phyloP scores from a whole-genome alignment of 345 rosid genomes.

The Lepidium sativum region DNA sequence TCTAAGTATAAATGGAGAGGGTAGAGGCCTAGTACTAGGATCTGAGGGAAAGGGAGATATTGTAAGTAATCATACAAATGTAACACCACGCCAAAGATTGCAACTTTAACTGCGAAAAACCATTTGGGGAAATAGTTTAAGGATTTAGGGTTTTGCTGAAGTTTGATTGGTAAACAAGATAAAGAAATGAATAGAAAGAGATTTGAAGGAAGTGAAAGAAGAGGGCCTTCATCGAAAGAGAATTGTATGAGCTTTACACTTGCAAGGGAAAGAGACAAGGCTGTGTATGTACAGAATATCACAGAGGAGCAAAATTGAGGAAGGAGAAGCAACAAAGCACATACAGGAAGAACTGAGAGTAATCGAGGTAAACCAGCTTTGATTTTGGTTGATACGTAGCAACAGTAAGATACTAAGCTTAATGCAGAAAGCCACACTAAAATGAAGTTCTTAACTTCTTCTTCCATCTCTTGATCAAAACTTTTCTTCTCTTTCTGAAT shows the following conservation, averaged over 20 bases:
- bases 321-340: constrained; percentile 23
- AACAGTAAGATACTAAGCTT: constrained; percentile 23
- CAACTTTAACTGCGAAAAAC: constrained; percentile 25
- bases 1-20: constrained; percentile 23
- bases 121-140: constrained; percentile 11
- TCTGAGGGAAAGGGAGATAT: constrained; percentile 16
- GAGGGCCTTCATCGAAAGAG: constrained; percentile 29
- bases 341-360: constrained; percentile 27
- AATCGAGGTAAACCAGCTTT: constrained; percentile 24
- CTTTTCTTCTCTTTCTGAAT: not conserved
- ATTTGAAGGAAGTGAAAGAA: not conserved
- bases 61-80: not conserved
- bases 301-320: constrained; percentile 24
- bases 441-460: constrained; percentile 12
- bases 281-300: not conserved
- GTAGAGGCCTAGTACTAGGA: constrained; percentile 3
- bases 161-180: constrained; percentile 34
- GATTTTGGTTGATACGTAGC: constrained; percentile 24
- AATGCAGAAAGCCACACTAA: constrained; percentile 10
- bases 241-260: constrained; percentile 40
- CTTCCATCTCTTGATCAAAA: constrained; percentile 20
- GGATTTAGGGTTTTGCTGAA: constrained; percentile 20
- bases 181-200: constrained; percentile 18
- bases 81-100: constrained; percentile 13
- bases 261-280: constrained; percentile 20